These are phyloP conservation scores for Ramaria sp. DNA, from an alignment of 768 basidiomycete species.

Conservation along the genomic window DNA sequence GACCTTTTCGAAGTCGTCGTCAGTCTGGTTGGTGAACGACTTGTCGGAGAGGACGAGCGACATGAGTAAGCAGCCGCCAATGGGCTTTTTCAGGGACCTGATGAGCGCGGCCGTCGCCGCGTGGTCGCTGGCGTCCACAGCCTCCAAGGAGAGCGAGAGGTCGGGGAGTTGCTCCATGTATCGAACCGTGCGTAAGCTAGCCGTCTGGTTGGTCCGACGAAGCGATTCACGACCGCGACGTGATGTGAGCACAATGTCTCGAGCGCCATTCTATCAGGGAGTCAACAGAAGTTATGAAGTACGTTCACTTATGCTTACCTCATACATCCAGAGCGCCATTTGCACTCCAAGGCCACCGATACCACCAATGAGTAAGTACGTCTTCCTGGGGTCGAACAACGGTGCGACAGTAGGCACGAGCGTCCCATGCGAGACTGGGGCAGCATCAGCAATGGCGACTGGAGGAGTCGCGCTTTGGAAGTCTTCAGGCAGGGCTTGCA, in stretches of 20 bases:
- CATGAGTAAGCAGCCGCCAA: conserved; percentile 26
- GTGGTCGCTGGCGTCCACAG: conserved; percentile 21
- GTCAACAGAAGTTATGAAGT: neutral
- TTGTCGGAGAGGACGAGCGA: conserved; percentile 23
- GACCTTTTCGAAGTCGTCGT: conserved; percentile 20
- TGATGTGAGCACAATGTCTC: conserved; percentile 27
- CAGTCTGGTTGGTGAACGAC: conserved; percentile 21
- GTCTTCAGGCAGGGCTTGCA: neutral
- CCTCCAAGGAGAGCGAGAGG: conserved; percentile 21
- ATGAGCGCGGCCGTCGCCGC: conserved; percentile 16
- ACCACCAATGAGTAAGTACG: conserved; percentile 30
- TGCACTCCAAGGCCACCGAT: conserved; percentile 28
- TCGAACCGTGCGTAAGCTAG: conserved; percentile 18
- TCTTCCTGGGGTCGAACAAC: conserved; percentile 20
- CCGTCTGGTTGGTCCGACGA: conserved; percentile 15
- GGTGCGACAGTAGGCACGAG: conserved; percentile 12
- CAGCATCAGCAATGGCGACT: conserved; percentile 7
- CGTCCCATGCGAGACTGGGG: conserved; percentile 1
- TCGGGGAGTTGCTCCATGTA: conserved; percentile 22
- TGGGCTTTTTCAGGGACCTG: conserved; percentile 13
- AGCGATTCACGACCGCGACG: conserved; percentile 23
- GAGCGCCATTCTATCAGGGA: conserved; percentile 24
- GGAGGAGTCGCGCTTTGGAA: neutral
- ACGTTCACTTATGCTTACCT: conserved; percentile 17
- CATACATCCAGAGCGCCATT: conserved; percentile 31